A percentile compares a stretch with the other conserved stretches of the same genome.
Conservation (phyloP, 2,329 filamentous ascomycete genomes). For the Fusarium sp. region DNA sequence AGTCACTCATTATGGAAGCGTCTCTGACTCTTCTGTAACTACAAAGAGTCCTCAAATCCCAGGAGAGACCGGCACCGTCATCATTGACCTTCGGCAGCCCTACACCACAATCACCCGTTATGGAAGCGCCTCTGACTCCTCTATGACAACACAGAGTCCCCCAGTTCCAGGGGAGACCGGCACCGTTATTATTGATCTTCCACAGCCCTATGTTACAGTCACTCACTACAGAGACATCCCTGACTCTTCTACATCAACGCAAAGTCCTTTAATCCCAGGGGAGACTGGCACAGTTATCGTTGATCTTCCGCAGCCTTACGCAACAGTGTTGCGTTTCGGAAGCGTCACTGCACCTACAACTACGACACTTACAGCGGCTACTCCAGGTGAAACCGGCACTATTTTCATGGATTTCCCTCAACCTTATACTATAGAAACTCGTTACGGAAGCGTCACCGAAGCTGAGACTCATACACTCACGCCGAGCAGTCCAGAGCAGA, state of each 20-base stretch:
- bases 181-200: not conserved
- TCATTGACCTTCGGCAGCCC: not conserved
- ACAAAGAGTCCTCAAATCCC: not conserved
- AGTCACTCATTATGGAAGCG: not conserved
- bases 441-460: too few species aligned
- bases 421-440: too few species aligned
- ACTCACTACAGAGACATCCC: not conserved
- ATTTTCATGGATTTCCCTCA: too few species aligned
- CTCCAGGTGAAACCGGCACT: too few species aligned
- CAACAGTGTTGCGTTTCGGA: too few species aligned
- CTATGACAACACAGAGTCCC: conserved; percentile 1
- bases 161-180: too few species aligned
- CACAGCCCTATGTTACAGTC: too few species aligned
- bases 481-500: not conserved
- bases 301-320: not conserved
- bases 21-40: not conserved
- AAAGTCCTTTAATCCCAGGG: not conserved
- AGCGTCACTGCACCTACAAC: too few species aligned
- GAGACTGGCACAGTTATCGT: not conserved
- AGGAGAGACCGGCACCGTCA: not conserved
- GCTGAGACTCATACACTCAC: too few species aligned
- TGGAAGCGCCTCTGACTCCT: not conserved
- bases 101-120: conserved; percentile 10
- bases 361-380: too few species aligned
- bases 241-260: not conserved